Evolutionary conservation across 495 filamentous ascomycete species (phyloP), one percentile per base, ranked within the genome.

Genomic region (Opeltia flavorubescens): DNA sequence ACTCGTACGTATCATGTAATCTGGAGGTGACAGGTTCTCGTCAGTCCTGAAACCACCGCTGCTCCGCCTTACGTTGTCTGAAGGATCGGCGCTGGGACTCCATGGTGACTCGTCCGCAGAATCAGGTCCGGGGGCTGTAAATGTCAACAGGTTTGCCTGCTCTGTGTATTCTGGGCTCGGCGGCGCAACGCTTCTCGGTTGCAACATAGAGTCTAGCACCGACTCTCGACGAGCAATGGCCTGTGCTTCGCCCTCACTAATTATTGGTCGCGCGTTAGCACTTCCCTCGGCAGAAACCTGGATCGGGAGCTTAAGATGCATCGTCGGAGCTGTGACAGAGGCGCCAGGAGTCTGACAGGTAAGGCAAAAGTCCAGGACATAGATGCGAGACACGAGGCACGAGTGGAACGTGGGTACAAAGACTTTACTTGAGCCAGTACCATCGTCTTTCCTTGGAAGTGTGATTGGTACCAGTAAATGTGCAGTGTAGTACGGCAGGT

Each of bases 331-430:
- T 13, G 61, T 62, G 17, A 75, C 58, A 25, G 70, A 69, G n/a
- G 75, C 64, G 17, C 68, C 68, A 4, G 76, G 68, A 0, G 77
- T 73, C 45, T 77, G 72, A 33, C 84, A 63, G 3, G 76, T 68
- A 44, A 89, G 57, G 6, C 69, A 67, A 41, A 96, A 64, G 34
- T 83, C 79, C 18, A 95, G 69, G 7, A 71, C 66, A 65, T 98
- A 96, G 21, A 80, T 64, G 49, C 91, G 80, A 13, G 82, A 83
- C 25, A 83, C 67, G 54, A 94, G 74, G 63, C 91, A 98, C 45
- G 78, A 76, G 64, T 91, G 80, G 66, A 96, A 98, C 15, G 86
- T 88, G 0, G 91, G 93, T 24, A 91, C 62, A 62, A 89, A 87
- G 2, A 77, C 67, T 50, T 80, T 84, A 53, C 74, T 76, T 17